A percentile compares a stretch with the other conserved stretches of the same genome.
Evolutionary conservation across 2,329 filamentous ascomycete genomes (phyloP).

Genomic region (Dissoconium aciculare): DNA sequence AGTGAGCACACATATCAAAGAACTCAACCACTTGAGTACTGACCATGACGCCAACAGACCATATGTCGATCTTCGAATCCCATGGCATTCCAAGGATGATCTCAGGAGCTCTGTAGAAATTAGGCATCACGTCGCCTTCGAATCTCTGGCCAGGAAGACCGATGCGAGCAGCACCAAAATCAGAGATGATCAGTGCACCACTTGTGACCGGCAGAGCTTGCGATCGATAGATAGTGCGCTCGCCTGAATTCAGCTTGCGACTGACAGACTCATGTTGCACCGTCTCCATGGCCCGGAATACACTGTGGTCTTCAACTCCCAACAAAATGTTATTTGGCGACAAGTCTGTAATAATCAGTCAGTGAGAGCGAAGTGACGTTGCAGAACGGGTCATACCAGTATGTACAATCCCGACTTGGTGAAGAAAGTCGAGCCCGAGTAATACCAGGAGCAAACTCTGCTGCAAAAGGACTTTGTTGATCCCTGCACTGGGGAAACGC

Average conservation of each 20-base stretch:
- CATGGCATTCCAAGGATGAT: slow-evolving; percentile 15
- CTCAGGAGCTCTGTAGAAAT: slow-evolving; percentile 17
- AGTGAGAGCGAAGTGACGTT: slow-evolving; percentile 20
- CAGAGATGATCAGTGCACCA: slow-evolving; percentile 11
- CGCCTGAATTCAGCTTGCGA: background rate
- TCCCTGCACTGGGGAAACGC: too few relatives aligned
- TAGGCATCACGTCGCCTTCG: slow-evolving; percentile 13
- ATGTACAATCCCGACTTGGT: slow-evolving; percentile 12
- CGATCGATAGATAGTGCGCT: too few relatives aligned
- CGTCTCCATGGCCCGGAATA: slow-evolving; percentile 5
- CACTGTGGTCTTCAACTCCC: slow-evolving; percentile 23
- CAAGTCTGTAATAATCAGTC: slow-evolving; percentile 7
- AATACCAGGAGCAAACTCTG: slow-evolving; percentile 7
- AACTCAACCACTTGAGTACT: slow-evolving; percentile 3
- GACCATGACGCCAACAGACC: slow-evolving; percentile 19
- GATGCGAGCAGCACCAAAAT: slow-evolving; percentile 14
- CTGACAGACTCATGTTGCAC: slow-evolving; percentile 2
- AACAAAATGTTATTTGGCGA: slow-evolving; percentile 29
- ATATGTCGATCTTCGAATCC: slow-evolving; percentile 15
- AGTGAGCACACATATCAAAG: background rate
- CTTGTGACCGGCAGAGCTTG: slow-evolving; percentile 7
- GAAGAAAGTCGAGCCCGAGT: slow-evolving; percentile 11
- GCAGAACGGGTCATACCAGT: slow-evolving; percentile 21
- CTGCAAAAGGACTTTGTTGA: slow-evolving; percentile 12
- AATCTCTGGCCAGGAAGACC: slow-evolving; percentile 7